These are phyloP conservation scores for Garcileccinum viscosum DNA, from an alignment of 1,284 basidiomycete species.

Conservation along the genomic window DNA sequence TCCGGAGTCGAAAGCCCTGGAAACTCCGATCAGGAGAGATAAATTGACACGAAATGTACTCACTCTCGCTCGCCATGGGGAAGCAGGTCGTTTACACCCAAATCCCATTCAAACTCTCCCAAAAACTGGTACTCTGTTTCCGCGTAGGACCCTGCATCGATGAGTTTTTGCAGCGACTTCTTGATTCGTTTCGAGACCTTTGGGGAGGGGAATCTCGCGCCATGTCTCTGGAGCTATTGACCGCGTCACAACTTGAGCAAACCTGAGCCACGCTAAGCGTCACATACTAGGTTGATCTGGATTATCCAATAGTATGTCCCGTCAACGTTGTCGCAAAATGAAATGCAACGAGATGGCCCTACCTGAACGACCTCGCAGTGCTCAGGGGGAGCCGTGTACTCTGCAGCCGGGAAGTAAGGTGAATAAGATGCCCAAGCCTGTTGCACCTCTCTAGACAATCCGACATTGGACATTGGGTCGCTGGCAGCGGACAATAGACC, in stretches of 20 bases:
- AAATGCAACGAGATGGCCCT: constrained; percentile 15
- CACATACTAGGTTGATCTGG: constrained; percentile 68
- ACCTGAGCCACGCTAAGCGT: background rate
- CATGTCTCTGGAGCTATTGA: constrained; percentile 82
- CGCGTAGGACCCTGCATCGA: constrained; percentile 49
- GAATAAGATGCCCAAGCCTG: constrained; percentile 64
- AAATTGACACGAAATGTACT: constrained; percentile 27
- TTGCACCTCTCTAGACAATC: constrained; percentile 34
- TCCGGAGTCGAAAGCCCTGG: constrained; percentile 60
- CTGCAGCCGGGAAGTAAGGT: constrained; percentile 58
- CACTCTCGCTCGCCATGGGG: constrained; percentile 77
- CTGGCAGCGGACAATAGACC: background rate
- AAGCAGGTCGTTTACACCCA: constrained; percentile 69
- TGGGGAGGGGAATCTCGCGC: constrained; percentile 78
- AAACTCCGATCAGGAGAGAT: background rate
- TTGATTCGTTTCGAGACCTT: constrained; percentile 54
- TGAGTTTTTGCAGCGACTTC: constrained; percentile 58
- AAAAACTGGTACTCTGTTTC: constrained; percentile 67
- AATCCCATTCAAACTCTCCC: constrained; percentile 60
- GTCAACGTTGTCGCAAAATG: too few species aligned
- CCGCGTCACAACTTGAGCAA: constrained; percentile 14
- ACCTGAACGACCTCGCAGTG: constrained; percentile 66
- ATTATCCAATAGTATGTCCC: too few species aligned
- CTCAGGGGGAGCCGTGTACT: constrained; percentile 54
- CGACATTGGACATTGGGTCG: background rate